phyloP scores from a whole-genome alignment of 202 grass and related monocot species.

The Saccharum hybrid region DNA sequence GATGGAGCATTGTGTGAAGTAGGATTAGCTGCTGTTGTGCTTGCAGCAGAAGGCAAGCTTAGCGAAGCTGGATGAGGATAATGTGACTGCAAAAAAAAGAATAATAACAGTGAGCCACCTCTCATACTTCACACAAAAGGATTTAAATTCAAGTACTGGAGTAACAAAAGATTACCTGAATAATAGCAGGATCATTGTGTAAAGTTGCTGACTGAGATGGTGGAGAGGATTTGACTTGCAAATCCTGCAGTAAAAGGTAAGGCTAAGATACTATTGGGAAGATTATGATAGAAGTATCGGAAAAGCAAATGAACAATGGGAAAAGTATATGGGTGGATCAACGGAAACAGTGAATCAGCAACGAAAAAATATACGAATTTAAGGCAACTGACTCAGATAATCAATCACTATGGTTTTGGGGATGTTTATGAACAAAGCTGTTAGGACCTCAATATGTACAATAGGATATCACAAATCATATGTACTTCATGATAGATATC shows the following conservation, averaged over 20 bases:
- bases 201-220: constrained; percentile 64
- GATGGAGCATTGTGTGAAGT: constrained; percentile 57
- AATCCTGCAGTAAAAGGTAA: constrained; percentile 65
- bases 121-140: constrained; percentile 8
- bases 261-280: constrained; percentile 22
- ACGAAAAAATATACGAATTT: background rate
- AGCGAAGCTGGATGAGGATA: constrained; percentile 57
- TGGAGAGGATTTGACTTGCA: constrained; percentile 91
- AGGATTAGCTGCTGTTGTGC: constrained; percentile 53
- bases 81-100: constrained; percentile 60
- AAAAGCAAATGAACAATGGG: background rate
- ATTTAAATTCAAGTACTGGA: constrained; percentile 11
- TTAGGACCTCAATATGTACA: background rate
- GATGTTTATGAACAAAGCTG: constrained; percentile 4
- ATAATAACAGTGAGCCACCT: constrained; percentile 28
- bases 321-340: background rate
- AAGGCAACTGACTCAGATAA: background rate
- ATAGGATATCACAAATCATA: constrained; percentile 15
- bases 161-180: constrained; percentile 64
- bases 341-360: constrained; percentile 3
- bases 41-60: constrained; percentile 56
- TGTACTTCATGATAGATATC: background rate
- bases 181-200: constrained; percentile 92
- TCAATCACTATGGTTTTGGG: background rate
- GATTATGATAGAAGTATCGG: constrained; percentile 8